Conservation (phyloP, 1,284 basidiomycete genomes). For the Rhizoctonia solani region DNA sequence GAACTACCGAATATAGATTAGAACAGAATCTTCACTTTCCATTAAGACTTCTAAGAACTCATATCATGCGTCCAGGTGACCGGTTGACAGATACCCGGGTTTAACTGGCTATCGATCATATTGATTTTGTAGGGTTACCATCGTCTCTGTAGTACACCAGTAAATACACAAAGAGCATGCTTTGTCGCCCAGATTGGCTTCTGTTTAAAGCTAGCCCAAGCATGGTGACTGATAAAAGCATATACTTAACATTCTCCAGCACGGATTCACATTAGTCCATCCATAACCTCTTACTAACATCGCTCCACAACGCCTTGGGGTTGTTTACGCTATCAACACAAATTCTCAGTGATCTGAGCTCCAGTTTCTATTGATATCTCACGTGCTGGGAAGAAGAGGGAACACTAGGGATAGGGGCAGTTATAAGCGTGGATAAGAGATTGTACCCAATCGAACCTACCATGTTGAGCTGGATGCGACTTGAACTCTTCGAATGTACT, state of each 20-base stretch:
- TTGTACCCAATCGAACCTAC: neutral
- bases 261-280: neutral
- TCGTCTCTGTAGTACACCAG: too few species aligned
- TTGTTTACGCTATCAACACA: constrained; percentile 10
- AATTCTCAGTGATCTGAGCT: neutral
- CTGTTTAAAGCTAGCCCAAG: neutral
- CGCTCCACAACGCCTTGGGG: constrained; percentile 11
- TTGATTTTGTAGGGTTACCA: too few species aligned
- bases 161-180: too few species aligned
- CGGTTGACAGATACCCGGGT: too few species aligned
- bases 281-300: constrained; percentile 15
- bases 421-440: neutral
- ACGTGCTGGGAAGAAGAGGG: constrained; percentile 27
- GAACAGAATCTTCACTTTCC: too few species aligned
- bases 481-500: constrained; percentile 38
- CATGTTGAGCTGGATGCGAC: constrained; percentile 18
- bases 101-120: too few species aligned
- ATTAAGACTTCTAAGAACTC: too few species aligned
- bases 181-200: too few species aligned
- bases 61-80: too few species aligned
- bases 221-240: neutral
- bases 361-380: neutral
- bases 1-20: too few species aligned
- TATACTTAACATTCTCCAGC: neutral
- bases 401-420: neutral